Evolutionary conservation across 371 early-diverging fungal genomes (phyloP).

Genomic region (Conidiobolus incongruus): DNA sequence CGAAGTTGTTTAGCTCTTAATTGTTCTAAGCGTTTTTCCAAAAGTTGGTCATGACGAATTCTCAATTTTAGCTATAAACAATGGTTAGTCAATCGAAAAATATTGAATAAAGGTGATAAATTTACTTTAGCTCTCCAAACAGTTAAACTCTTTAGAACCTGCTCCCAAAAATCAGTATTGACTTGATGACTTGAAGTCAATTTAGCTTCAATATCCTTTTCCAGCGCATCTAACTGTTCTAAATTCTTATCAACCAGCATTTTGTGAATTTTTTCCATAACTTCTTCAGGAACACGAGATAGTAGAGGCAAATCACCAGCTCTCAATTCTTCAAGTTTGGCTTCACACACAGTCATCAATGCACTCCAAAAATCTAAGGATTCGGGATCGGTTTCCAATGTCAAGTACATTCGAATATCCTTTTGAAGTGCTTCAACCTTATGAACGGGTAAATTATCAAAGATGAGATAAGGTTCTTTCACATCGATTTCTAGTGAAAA

Average conservation of each 20-base stretch:
- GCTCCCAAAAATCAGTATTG: conserved; percentile 91
- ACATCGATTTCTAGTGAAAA: conserved; percentile 46
- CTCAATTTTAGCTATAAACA: conserved; percentile 25
- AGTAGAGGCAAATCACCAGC: neutral
- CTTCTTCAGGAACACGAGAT: neutral
- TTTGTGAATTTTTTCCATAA: conserved; percentile 9
- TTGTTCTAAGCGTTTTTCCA: conserved; percentile 44
- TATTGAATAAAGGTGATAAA: too few species aligned
- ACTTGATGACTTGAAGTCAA: conserved; percentile 42
- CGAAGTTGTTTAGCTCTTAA: conserved; percentile 30
- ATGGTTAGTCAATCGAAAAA: neutral
- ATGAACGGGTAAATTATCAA: conserved; percentile 34
- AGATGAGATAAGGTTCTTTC: conserved; percentile 69
- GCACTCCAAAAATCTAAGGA: conserved; percentile 65
- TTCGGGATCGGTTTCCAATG: conserved; percentile 47
- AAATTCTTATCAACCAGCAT: conserved; percentile 51
- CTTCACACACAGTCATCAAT: conserved; percentile 61
- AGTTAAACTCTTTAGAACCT: conserved; percentile 39
- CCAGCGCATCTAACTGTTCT: conserved; percentile 39
- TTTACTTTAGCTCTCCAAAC: conserved; percentile 57
- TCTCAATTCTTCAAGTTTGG: conserved; percentile 25
- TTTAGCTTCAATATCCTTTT: conserved; percentile 44
- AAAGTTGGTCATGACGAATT: conserved; percentile 45
- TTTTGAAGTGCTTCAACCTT: conserved; percentile 56
- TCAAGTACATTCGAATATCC: conserved; percentile 69